phyloP scores from a whole-genome alignment of 176 grass and related monocot genomes.

The Eragrostis curvula region DNA sequence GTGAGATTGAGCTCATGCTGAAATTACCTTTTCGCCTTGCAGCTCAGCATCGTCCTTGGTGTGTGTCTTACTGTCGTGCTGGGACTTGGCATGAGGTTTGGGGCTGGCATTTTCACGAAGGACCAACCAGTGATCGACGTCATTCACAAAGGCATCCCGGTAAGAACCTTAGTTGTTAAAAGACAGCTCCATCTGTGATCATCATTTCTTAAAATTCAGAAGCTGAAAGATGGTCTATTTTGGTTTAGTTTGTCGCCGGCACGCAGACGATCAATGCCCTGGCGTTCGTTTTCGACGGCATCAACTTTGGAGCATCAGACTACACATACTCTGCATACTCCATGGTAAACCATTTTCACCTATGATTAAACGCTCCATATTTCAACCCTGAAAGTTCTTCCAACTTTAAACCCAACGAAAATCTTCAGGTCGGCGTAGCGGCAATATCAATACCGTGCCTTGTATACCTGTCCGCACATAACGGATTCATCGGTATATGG shows the following conservation, averaged over 20 bases:
- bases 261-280: conserved; percentile 88
- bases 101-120: conserved; percentile 83
- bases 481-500: conserved; percentile 96
- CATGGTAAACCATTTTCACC: conserved; percentile 60
- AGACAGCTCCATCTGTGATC: not conserved
- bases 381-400: conserved; percentile 28
- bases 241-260: conserved; percentile 79
- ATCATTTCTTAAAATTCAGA: conserved; percentile 4
- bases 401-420: conserved; percentile 12
- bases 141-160: conserved; percentile 87
- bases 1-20: not conserved
- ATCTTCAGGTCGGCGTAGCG: conserved; percentile 83
- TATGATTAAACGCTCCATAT: not conserved
- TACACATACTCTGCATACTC: conserved; percentile 93
- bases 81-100: conserved; percentile 76
- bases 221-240: conserved; percentile 11
- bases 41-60: conserved; percentile 84
- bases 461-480: conserved; percentile 67
- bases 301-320: conserved; percentile 95
- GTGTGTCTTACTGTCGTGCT: conserved; percentile 69
- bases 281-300: conserved; percentile 98
- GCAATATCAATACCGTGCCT: conserved; percentile 72
- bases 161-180: conserved; percentile 37
- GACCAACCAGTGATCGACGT: conserved; percentile 67
- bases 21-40: conserved; percentile 22